These are phyloP conservation scores for Venturia carpophila DNA, from an alignment of 2,329 filamentous ascomycete species.

Conservation along the genomic window DNA sequence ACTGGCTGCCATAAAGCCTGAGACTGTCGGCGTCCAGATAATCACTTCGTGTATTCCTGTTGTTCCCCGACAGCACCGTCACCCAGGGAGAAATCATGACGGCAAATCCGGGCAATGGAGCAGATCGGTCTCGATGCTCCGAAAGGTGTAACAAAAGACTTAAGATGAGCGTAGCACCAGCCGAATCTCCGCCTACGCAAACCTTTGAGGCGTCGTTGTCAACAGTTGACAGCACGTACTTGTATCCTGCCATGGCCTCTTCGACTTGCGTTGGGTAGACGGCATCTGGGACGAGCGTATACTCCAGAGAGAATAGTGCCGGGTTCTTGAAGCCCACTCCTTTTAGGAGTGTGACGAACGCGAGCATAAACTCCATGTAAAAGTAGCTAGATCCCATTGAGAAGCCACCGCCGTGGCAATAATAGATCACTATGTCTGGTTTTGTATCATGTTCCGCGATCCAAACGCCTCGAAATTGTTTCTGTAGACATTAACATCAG, in stretches of 20 bases:
- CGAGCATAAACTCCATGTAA: slow-evolving; percentile 74
- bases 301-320: slow-evolving; percentile 71
- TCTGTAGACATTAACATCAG: slow-evolving; percentile 23
- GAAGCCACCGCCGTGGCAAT: slow-evolving; percentile 77
- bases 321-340: slow-evolving; percentile 63
- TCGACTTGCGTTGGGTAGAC: slow-evolving; percentile 66
- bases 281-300: slow-evolving; percentile 68
- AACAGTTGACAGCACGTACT: slow-evolving; percentile 54
- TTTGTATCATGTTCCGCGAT: slow-evolving; percentile 53
- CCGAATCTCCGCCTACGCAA: slow-evolving; percentile 70
- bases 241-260: slow-evolving; percentile 62
- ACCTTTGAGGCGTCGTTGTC: slow-evolving; percentile 50
- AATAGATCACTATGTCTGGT: slow-evolving; percentile 74
- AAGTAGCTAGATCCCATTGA: slow-evolving; percentile 76
- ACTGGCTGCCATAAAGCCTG: slow-evolving; percentile 62
- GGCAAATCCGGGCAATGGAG: slow-evolving; percentile 51
- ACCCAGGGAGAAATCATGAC: slow-evolving; percentile 76
- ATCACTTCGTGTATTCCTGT: slow-evolving; percentile 63
- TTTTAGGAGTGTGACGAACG: slow-evolving; percentile 60
- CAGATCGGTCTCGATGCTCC: slow-evolving; percentile 36
- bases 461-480: slow-evolving; percentile 59
- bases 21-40: slow-evolving; percentile 63
- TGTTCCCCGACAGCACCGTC: slow-evolving; percentile 59
- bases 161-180: slow-evolving; percentile 65
- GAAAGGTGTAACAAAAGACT: slow-evolving; percentile 64